These are phyloP conservation scores for Chaetomium strumarium DNA, from an alignment of 2,329 filamentous ascomycete species.

Conservation along the genomic window DNA sequence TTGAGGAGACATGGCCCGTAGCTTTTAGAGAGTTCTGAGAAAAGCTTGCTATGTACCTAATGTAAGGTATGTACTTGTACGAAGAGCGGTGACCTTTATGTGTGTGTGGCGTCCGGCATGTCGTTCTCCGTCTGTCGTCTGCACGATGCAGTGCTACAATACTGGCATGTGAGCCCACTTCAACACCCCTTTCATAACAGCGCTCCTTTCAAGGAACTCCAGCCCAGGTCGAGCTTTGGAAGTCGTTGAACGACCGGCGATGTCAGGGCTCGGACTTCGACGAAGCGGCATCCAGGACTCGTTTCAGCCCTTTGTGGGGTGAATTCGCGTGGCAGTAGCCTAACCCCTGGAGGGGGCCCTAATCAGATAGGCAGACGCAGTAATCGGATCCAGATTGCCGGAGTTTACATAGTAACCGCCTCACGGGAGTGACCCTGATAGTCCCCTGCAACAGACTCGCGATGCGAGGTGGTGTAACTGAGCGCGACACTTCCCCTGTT, in stretches of 20 bases:
- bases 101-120: conserved; percentile 10
- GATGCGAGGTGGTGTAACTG: too few relatives aligned
- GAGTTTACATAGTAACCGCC: conserved; percentile 1
- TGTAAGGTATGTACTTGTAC: background rate
- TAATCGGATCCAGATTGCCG: conserved; percentile 8
- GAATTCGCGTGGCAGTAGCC: background rate
- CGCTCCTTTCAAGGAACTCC: background rate
- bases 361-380: too few relatives aligned
- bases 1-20: conserved; percentile 5
- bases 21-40: too few relatives aligned
- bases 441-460: too few relatives aligned
- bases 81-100: background rate
- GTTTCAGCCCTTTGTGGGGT: background rate
- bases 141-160: conserved; percentile 5
- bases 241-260: background rate
- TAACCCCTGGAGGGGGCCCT: background rate
- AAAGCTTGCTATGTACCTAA: background rate
- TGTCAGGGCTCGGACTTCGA: background rate
- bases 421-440: background rate
- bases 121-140: conserved; percentile 8
- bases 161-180: background rate
- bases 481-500: too few relatives aligned
- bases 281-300: background rate
- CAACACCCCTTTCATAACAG: too few relatives aligned
- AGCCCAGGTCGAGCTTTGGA: background rate